These are phyloP conservation scores for Lipomyces sp. DNA, from an alignment of 805 yeast species.

Conservation along the genomic window DNA sequence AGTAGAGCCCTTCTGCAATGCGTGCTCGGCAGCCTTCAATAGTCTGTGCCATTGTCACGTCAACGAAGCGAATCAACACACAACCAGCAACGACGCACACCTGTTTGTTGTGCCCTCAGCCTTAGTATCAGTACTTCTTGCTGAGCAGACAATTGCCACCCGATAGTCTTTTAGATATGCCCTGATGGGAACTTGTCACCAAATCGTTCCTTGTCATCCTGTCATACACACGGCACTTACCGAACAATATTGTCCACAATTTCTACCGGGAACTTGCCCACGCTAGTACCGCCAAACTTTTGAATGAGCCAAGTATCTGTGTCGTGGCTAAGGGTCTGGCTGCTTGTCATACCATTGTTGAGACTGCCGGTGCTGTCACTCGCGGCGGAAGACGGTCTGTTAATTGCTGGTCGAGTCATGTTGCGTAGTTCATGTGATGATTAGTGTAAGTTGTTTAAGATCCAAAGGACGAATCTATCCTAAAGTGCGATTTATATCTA, in stretches of 20 bases:
- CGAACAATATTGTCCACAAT: slow-evolving; percentile 82
- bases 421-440: not conserved
- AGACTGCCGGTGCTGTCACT: slow-evolving; percentile 18
- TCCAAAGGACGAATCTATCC: not conserved
- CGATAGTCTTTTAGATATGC: slow-evolving; percentile 59
- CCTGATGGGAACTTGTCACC: slow-evolving; percentile 42
- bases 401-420: slow-evolving; percentile 11
- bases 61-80: not conserved
- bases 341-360: slow-evolving; percentile 22
- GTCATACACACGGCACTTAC: slow-evolving; percentile 16
- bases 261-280: slow-evolving; percentile 87
- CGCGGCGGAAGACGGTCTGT: slow-evolving; percentile 13
- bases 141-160: slow-evolving; percentile 95
- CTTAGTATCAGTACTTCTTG: slow-evolving; percentile 88
- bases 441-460: not conserved
- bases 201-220: not conserved
- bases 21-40: slow-evolving; percentile 75
- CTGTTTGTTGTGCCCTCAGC: slow-evolving; percentile 92
- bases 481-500: not conserved
- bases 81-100: slow-evolving; percentile 11
- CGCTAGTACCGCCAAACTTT: slow-evolving; percentile 96
- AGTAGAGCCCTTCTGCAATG: slow-evolving; percentile 50
- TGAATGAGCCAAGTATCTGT: slow-evolving; percentile 70
- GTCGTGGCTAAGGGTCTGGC: slow-evolving; percentile 17
- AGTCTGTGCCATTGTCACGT: slow-evolving; percentile 50